phyloP scores from a whole-genome alignment of 805 yeast species.

The Komagataella mondaviorum region DNA sequence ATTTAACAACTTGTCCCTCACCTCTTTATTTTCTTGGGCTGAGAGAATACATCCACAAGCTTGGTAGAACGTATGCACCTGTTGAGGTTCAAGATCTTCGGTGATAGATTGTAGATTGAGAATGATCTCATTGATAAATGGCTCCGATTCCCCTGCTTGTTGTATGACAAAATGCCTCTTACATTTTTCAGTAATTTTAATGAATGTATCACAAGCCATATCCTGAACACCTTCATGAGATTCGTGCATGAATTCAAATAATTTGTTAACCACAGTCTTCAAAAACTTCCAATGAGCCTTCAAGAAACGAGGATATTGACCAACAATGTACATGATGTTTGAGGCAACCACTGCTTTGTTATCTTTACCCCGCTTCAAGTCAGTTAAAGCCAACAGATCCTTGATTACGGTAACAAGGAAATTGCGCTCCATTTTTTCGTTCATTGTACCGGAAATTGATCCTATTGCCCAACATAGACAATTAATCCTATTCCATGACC shows the following conservation, averaged over 20 bases:
- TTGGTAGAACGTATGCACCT: constrained; percentile 93
- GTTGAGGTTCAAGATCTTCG: constrained; percentile 90
- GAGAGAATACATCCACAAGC: constrained; percentile 92
- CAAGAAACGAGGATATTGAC: constrained; percentile 94
- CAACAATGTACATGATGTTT: constrained; percentile 98
- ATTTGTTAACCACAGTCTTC: constrained; percentile 88
- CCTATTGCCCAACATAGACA: constrained; percentile 99
- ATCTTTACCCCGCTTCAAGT: constrained; percentile 93
- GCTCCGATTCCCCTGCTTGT: constrained; percentile 77
- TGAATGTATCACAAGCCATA: constrained; percentile 99
- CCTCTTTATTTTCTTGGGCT: constrained; percentile 63
- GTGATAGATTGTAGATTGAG: constrained; percentile 74
- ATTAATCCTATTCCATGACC: constrained; percentile 98
- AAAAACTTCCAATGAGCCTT: constrained; percentile 97
- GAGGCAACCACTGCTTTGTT: constrained; percentile 99
- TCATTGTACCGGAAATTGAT: constrained; percentile 97
- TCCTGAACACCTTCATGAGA: constrained; percentile 99
- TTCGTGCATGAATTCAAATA: constrained; percentile 98
- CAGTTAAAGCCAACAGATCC: constrained; percentile 83
- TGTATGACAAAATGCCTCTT: constrained; percentile 86
- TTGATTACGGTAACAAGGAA: constrained; percentile 88
- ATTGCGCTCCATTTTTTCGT: constrained; percentile 92
- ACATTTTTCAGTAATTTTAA: constrained; percentile 90
- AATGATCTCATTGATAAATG: constrained; percentile 85
- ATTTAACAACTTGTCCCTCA: constrained; percentile 56